Base-by-base conservation (phyloP, 2,329 filamentous ascomycete genomes). In the Colletotrichum eleusines region DNA sequence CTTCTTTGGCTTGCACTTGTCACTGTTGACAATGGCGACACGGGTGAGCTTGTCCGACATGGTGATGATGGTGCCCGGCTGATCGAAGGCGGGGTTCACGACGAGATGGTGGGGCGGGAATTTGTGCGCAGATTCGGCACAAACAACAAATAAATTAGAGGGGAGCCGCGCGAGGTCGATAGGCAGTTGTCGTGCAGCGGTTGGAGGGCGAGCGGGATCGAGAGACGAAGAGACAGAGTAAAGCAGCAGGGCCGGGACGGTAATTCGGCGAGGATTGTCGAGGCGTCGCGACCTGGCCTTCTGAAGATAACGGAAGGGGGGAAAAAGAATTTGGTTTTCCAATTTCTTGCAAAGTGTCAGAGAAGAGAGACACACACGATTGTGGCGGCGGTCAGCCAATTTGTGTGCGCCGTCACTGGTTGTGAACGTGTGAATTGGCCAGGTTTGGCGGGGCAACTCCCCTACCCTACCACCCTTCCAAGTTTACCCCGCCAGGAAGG, bases 21-120 rank as follows among this genome's bases (percentile, higher is more conserved):
- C 96, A 82, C 89, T 92, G 84, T 95, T 98, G 87, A 99, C 94
- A 86, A 99, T 99, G 79, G 96, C 96, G 86, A 99, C 95, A 92
- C 96, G 93, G 78, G 95, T 98, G 78, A 98, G 90, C 85, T 93
- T 97, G 88, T 97, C 94, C 81, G 93, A 88, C 94, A 97, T 97
- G 79, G 78, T 88, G 84, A 78, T 77, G 73, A 73, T 73, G 67
- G 70, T 74, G 72, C 69, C 63, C 51, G 69, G 40, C 66, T 61
- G 68, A 66, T 72, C 70, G 63, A 69, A 62, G 66, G 73, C 73
- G 63, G 65, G 65, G 61, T 61, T 63, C 53, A 65, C 46, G 67
- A 66, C 53, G 59, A 40, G 67, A 59, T 71, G 54, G 67, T 70
- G 58, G 62, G 57, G 70, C 63, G 54, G 28, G 6, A 38, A 63